Base-by-base conservation (phyloP, 495 filamentous ascomycete genomes). In the Penicillium ochrochloron region DNA sequence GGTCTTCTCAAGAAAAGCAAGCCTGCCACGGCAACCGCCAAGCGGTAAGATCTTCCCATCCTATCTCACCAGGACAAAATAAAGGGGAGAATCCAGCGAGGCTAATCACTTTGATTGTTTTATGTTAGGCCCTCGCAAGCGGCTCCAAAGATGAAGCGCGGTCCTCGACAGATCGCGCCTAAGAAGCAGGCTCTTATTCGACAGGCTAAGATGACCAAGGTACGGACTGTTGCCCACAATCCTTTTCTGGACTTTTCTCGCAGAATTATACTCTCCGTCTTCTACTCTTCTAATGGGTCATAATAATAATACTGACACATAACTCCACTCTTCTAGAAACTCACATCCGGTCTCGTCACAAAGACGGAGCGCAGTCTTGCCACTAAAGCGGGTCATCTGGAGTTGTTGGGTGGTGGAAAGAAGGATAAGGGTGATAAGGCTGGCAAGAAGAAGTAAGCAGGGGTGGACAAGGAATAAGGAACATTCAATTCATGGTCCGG, bases 361-460 rank as follows among this genome's bases (percentile, higher is more conserved):
- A 83, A 84, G 75, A 92, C 89, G 62, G 90, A 93, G 70, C 80
- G 85, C 61, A 83, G 74, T 67, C 79, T 93, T 25, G 90, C 87
- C 6, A 77, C 84, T 52, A 88, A 86, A 71, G 90, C 89, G 44
- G 90, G 90, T 6, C 90, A 93, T 83, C 67, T 92, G 65, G 90
- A 93, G 73, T 42, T 92, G 74, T 70, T 92, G 63, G 78, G 81
- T 62, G 88, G 86, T 5, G 88, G 85, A 12, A 90, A 89, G 83
- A 89, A 86, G 78, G 81, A 85, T 55, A 76, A 71, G 66, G 56
- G 60, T 61, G 23, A 65, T 41, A 70, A 68, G 58, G 64, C 44
- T 34, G 17, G 12, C 4, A 68, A 68, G 60, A 74, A 66, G 64
- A 70, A 73, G 61, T 63, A 15, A 53, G 37, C 12, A 6, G 37